Percentiles rank a stretch among this genome's conserved stretches.
phyloP scores from a whole-genome alignment of 129 eudicot genomes.

The Artemisia argyi region DNA sequence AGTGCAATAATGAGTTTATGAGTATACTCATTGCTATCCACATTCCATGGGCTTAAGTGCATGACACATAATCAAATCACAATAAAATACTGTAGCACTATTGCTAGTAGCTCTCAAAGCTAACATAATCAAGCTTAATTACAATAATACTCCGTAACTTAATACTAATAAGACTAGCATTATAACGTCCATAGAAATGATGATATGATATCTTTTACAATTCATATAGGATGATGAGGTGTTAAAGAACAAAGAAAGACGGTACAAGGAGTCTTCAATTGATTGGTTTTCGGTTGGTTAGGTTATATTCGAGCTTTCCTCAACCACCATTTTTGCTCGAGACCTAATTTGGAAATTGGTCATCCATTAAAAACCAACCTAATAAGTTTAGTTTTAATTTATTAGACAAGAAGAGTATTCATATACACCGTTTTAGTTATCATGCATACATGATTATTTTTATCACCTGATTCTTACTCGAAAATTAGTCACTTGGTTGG shows the following conservation, averaged over 20 bases:
- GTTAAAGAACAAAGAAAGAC: not conserved
- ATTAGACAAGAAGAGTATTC: too few relatives aligned
- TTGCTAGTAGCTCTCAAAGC: conserved; percentile 14
- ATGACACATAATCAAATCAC: conserved; percentile 29
- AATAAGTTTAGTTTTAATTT: too few relatives aligned
- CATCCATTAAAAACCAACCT: too few relatives aligned
- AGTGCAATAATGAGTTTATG: conserved; percentile 14
- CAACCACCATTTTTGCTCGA: too few relatives aligned
- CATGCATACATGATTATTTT: too few relatives aligned
- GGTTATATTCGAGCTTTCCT: too few relatives aligned
- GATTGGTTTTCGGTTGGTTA: too few relatives aligned
- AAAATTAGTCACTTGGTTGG: too few relatives aligned
- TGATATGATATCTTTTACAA: not conserved
- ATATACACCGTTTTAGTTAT: too few relatives aligned
- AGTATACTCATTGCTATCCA: conserved; percentile 28
- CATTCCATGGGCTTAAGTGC: conserved; percentile 27
- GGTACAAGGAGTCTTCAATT: not conserved
- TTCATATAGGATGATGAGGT: not conserved
- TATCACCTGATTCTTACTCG: too few relatives aligned
- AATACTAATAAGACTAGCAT: not conserved
- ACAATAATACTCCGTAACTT: too few relatives aligned
- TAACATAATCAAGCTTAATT: not conserved
- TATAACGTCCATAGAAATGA: not conserved
- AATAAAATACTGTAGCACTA: conserved; percentile 1
- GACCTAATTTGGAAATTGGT: too few relatives aligned